Conservation (phyloP, 2,329 filamentous ascomycete species). For the Alternaria incomplexa region DNA sequence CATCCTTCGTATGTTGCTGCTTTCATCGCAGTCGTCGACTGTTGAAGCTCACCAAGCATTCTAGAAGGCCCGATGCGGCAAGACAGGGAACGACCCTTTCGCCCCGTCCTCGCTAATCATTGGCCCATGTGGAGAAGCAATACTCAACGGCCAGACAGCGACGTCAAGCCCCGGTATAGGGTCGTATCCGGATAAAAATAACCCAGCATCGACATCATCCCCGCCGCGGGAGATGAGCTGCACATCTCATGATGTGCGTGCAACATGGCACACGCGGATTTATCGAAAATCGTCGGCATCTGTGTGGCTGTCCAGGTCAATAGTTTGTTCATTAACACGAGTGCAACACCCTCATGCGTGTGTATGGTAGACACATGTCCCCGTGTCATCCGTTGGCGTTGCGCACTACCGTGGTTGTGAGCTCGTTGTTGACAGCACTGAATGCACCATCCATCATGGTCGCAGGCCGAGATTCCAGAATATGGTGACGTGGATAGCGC, state of each 20-base stretch:
- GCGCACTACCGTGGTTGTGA: background rate
- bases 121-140: constrained; percentile 25
- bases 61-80: constrained; percentile 9
- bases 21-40: background rate
- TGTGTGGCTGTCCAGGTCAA: background rate
- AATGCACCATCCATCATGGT: constrained; percentile 5
- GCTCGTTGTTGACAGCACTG: background rate
- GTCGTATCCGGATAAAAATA: constrained; percentile 27
- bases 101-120: constrained; percentile 17
- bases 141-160: constrained; percentile 24
- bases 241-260: constrained; percentile 1
- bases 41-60: constrained; percentile 9
- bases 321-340: background rate
- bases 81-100: constrained; percentile 4
- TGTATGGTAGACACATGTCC: constrained; percentile 1
- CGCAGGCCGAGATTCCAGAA: constrained; percentile 1
- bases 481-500: constrained; percentile 28
- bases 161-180: constrained; percentile 18
- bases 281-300: background rate
- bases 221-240: constrained; percentile 1
- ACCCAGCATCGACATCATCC: constrained; percentile 7
- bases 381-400: background rate
- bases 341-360: background rate
- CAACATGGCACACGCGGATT: background rate
- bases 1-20: background rate